A percentile compares a stretch with the other conserved stretches of the same genome.
These are phyloP conservation scores for Falciphora oryzae DNA, from an alignment of 2,329 filamentous ascomycete species.

Conservation along the genomic window DNA sequence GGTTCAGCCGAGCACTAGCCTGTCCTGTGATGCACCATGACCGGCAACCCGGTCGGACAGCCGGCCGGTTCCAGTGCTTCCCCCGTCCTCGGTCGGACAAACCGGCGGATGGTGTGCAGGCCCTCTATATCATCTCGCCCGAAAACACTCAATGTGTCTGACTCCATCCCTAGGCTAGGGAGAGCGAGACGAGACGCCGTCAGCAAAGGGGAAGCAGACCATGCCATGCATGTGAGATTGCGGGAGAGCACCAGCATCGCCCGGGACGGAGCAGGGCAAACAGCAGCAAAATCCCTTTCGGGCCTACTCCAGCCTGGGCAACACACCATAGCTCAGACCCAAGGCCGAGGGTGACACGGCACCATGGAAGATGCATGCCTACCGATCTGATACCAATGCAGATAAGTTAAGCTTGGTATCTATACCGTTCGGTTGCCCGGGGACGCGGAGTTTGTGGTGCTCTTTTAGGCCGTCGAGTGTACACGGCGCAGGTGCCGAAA, in stretches of 20 bases:
- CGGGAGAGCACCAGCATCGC: background rate
- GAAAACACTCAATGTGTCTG: too few species aligned
- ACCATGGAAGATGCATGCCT: background rate
- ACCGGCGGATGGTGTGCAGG: background rate
- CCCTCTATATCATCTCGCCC: too few species aligned
- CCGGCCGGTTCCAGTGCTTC: background rate
- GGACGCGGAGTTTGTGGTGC: background rate
- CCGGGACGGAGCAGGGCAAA: too few species aligned
- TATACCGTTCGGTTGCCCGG: too few species aligned
- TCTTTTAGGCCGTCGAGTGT: background rate
- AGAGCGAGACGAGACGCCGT: background rate
- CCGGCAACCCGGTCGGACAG: background rate
- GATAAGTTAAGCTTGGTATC: too few species aligned
- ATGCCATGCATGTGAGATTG: background rate
- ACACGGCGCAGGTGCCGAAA: background rate
- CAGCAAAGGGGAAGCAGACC: background rate
- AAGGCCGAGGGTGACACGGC: background rate
- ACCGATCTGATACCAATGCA: background rate
- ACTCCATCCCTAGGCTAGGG: background rate
- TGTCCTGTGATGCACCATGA: too few species aligned
- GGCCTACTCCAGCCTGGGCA: background rate
- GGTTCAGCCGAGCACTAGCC: too few species aligned
- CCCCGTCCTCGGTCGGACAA: background rate
- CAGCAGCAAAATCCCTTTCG: background rate
- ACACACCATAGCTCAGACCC: background rate